Evolutionary conservation across 2,329 filamentous ascomycete genomes (phyloP), one percentile per base, ranked within the genome.

Genomic region (Xylogone sp.): DNA sequence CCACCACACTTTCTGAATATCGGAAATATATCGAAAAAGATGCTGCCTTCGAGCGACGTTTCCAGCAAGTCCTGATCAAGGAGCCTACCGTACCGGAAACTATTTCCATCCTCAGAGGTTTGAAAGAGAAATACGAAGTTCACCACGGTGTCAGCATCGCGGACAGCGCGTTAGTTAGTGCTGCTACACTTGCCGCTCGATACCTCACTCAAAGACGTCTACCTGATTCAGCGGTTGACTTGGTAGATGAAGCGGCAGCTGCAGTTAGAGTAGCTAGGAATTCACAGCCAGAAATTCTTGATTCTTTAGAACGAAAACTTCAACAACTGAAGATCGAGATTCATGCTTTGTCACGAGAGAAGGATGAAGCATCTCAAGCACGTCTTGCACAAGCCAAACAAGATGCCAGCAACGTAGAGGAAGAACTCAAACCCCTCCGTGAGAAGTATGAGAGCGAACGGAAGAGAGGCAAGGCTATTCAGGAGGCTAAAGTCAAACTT

Each of bases 11-110:
- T 53, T 84, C 85, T 55, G 94, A 99, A 69, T 99, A 99, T 73
- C 84, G 94, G 65, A 99, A 99, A 71, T 97, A 99, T 72, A 96
- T 99, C 57, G 94, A 99, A 71, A 99, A 99, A 73, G 94, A 99
- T 64, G 88, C 90, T 44, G 94, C 94, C 45, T 99, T 99, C 68
- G 94, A 99, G 72, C 90, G 94, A 71, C 89, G 94, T 70, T 99
- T 99, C 80, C 94, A 99, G 70, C 94, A 99, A 71, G 94, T 99
- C 39, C 72, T 99, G 43, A 93, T 97, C 69, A 97, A 97, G 74
- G 94, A 99, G 68, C 94, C 94, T 2, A 79, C 83, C 5, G 86
- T 97, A 46, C 71, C 83, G 1, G 94, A 99, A 73, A 97, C 94
- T 13, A 83, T 99, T 56, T 99, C 94, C 20, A 99, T 99, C 65